Conservation (phyloP, 2,329 filamentous ascomycete genomes). For the Clarireedia sp. region DNA sequence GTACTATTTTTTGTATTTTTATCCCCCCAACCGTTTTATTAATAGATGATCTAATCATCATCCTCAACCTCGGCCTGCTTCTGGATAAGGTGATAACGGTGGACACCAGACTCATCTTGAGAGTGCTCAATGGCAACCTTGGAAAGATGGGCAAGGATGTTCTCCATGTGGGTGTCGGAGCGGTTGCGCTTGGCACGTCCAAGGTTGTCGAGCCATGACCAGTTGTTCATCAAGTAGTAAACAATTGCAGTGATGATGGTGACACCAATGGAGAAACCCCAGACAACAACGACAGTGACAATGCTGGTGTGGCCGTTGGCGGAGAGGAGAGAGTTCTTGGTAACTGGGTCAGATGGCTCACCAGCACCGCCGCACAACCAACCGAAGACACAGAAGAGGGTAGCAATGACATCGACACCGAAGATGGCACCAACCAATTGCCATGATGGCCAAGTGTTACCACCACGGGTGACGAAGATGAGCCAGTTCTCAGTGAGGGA, state of each 20-base stretch:
- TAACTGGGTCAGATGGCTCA: slow-evolving; percentile 30
- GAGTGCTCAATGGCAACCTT: slow-evolving; percentile 56
- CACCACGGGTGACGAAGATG: slow-evolving; percentile 69
- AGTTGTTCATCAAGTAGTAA: slow-evolving; percentile 54
- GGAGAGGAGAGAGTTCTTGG: slow-evolving; percentile 31
- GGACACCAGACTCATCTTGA: slow-evolving; percentile 17
- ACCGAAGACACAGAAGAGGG: slow-evolving; percentile 67
- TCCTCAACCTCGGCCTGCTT: slow-evolving; percentile 10
- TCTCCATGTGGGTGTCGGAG: slow-evolving; percentile 58
- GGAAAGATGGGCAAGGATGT: slow-evolving; percentile 56
- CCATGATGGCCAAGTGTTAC: slow-evolving; percentile 66
- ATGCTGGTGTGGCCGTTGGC: slow-evolving; percentile 38
- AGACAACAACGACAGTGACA: slow-evolving; percentile 57
- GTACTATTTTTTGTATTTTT: slow-evolving; percentile 3
- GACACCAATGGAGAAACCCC: slow-evolving; percentile 59
- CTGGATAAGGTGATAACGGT: slow-evolving; percentile 9
- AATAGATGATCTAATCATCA: slow-evolving; percentile 7
- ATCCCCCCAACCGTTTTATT: background rate
- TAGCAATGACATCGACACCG: slow-evolving; percentile 62
- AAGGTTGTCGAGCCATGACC: slow-evolving; percentile 51
- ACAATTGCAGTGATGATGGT: slow-evolving; percentile 58
- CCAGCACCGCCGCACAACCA: slow-evolving; percentile 53
- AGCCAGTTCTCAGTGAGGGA: slow-evolving; percentile 71
- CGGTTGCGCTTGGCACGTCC: slow-evolving; percentile 53
- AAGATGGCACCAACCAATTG: slow-evolving; percentile 65